phyloP scores from a whole-genome alignment of 2,329 filamentous ascomycete species.

The Pseudogymnoascus sp. region DNA sequence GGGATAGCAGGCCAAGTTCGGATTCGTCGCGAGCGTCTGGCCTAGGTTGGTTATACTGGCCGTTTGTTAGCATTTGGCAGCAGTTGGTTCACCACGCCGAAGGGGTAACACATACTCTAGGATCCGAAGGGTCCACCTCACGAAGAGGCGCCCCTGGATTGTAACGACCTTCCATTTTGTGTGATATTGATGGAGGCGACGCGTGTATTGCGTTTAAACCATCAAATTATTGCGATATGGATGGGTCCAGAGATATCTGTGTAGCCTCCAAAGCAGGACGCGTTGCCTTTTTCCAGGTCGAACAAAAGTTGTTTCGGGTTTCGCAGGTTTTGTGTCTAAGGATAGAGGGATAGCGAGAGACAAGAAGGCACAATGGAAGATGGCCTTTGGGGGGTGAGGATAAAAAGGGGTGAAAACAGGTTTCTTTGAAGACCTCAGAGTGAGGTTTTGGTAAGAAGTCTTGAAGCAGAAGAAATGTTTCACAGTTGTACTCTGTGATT shows the following conservation, averaged over 20 bases:
- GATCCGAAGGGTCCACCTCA: constrained; percentile 1
- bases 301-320: constrained; percentile 2
- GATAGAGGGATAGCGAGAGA: background rate
- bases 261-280: background rate
- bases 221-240: constrained; percentile 1
- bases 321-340: background rate
- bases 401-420: background rate
- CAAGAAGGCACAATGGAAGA: background rate
- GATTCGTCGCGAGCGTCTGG: background rate
- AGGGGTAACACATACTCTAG: background rate
- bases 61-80: background rate
- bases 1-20: background rate
- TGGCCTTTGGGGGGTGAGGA: background rate
- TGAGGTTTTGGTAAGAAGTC: constrained; percentile 4
- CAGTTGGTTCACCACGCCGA: background rate
- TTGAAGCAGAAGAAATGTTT: constrained; percentile 10
- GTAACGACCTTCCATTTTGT: constrained; percentile 6
- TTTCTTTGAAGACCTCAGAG: constrained; percentile 1
- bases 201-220: constrained; percentile 4
- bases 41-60: constrained; percentile 3
- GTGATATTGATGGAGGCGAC: constrained; percentile 4
- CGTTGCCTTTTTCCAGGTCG: background rate
- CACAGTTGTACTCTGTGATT: constrained; percentile 7
- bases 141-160: constrained; percentile 2
- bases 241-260: constrained; percentile 5